Percentiles rank a stretch among this genome's conserved stretches.
phyloP scores from a whole-genome alignment of 2,329 filamentous ascomycete genomes.

The Colletotrichum tropicale region DNA sequence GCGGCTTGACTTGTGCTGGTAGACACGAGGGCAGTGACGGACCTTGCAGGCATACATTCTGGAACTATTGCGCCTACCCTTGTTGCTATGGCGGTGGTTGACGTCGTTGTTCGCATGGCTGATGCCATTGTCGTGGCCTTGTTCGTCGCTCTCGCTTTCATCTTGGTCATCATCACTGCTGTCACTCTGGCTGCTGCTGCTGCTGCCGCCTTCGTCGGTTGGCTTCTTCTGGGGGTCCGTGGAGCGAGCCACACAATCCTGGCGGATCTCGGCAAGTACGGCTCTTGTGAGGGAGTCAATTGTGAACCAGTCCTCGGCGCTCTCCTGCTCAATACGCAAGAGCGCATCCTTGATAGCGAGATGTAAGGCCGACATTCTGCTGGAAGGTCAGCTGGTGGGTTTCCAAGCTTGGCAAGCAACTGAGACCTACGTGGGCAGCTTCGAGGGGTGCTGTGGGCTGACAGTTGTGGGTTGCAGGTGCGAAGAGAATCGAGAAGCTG shows the following conservation, averaged over 20 bases:
- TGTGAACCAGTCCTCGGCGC: background rate
- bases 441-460: background rate
- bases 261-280: background rate
- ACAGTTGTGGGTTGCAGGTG: background rate
- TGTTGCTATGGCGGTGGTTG: background rate
- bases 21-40: background rate
- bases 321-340: background rate
- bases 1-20: background rate
- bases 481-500: background rate
- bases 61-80: background rate
- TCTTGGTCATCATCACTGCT: background rate
- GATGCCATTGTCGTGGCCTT: background rate
- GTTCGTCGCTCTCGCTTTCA: background rate
- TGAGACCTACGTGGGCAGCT: background rate
- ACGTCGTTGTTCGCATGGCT: background rate
- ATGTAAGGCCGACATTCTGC: background rate
- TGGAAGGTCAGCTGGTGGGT: accelerated
- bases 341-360: background rate
- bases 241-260: background rate
- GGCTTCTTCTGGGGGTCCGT: background rate
- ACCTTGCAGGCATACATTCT: background rate
- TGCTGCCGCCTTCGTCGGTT: background rate
- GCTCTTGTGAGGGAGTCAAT: background rate
- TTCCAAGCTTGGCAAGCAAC: background rate
- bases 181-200: too few relatives aligned